Conservation (phyloP, 352 stramenopile species). For the Phytophthora pini region DNA sequence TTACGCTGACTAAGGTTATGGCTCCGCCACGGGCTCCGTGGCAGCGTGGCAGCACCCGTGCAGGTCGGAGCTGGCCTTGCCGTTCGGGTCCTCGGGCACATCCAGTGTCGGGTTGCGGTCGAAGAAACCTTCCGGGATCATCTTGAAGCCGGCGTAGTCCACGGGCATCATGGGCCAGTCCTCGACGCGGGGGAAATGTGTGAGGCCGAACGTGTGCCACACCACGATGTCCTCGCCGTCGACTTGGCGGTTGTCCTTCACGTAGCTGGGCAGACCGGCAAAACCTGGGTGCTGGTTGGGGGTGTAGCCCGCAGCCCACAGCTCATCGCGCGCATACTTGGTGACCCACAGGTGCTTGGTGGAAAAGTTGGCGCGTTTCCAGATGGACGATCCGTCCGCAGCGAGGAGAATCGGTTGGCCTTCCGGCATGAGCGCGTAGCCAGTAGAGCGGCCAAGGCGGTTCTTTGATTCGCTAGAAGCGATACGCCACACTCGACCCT, state of each 20-base stretch:
- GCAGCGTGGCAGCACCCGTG: constrained; percentile 29
- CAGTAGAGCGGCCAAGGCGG: constrained; percentile 62
- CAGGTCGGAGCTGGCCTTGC: constrained; percentile 41
- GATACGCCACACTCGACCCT: constrained; percentile 72
- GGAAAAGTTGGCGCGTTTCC: constrained; percentile 68
- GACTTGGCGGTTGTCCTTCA: constrained; percentile 53
- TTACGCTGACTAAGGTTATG: constrained; percentile 1
- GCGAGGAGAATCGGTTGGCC: constrained; percentile 62
- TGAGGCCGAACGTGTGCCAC: constrained; percentile 81
- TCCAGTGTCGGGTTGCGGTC: constrained; percentile 59
- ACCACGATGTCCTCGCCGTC: constrained; percentile 73
- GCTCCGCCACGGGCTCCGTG: constrained; percentile 12
- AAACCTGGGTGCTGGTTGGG: constrained; percentile 63
- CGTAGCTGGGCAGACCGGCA: constrained; percentile 64
- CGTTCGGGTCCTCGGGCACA: constrained; percentile 47
- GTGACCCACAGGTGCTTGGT: constrained; percentile 82
- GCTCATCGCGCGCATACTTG: constrained; percentile 59
- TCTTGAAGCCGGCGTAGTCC: constrained; percentile 71
- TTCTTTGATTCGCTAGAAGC: constrained; percentile 68
- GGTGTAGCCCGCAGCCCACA: constrained; percentile 74
- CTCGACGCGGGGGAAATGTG: constrained; percentile 67
- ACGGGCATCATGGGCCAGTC: constrained; percentile 81
- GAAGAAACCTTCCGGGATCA: constrained; percentile 74
- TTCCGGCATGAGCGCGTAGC: constrained; percentile 67
- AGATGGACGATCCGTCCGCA: constrained; percentile 55